phyloP scores from a whole-genome alignment of 129 eudicot species.

The Flaveria trinervia region DNA sequence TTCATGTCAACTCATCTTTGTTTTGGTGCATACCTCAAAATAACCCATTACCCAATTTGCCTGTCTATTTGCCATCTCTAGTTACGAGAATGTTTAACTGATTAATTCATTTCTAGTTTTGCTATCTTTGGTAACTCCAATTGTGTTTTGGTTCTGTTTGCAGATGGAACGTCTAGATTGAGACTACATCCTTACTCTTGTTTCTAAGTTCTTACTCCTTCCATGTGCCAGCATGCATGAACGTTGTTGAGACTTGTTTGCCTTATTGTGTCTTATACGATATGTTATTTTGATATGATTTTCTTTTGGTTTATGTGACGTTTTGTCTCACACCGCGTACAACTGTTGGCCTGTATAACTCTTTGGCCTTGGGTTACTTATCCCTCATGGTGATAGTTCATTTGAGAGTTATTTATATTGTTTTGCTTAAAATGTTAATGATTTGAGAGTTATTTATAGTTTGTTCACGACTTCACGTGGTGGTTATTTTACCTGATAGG shows the following conservation, averaged over 20 bases:
- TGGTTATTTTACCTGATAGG: no score
- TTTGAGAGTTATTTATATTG: neutral
- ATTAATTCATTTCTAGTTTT: constrained; percentile 9
- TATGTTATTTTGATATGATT: constrained; percentile 20
- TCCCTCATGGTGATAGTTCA: constrained; percentile 4
- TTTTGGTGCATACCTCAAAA: neutral
- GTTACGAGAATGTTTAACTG: neutral
- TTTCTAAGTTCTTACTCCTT: constrained; percentile 6
- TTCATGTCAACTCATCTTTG: neutral
- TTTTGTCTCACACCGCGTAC: constrained; percentile 1
- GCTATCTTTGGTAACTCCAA: neutral
- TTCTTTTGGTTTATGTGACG: constrained; percentile 22
- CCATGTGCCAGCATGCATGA: constrained; percentile 22
- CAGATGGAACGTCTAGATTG: constrained; percentile 78
- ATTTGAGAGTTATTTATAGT: no score
- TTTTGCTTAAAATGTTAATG: neutral
- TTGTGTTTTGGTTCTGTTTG: constrained; percentile 15
- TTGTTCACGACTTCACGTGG: no score
- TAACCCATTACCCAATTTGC: neutral
- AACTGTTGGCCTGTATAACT: neutral
- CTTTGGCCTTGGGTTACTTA: neutral
- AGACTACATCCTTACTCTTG: constrained; percentile 12
- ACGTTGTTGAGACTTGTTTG: constrained; percentile 16
- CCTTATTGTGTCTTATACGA: constrained; percentile 14
- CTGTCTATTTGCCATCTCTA: neutral